Base-by-base conservation (phyloP, 1,284 basidiomycete species). In the Rhodotorula sp. region DNA sequence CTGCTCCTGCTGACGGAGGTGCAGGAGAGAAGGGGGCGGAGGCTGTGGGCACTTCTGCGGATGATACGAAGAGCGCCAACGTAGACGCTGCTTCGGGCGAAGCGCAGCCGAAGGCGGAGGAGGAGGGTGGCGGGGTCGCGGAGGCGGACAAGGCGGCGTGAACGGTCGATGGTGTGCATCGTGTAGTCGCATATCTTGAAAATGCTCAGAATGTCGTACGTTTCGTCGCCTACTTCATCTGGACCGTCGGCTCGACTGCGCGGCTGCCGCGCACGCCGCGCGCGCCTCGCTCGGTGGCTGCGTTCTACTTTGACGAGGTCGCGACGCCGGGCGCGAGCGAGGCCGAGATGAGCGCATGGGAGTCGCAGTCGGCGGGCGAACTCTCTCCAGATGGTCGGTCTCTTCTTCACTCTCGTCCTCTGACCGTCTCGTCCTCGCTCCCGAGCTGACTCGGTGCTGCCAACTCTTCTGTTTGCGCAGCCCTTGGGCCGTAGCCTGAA, bases 261-360 rank as follows among this genome's bases (percentile, higher is more conserved):
- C 80, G 74, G 69, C 73, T 76, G 56, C 79, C 78, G 58, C 76
- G 79, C 42, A 80, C 80, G 77, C 80, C 67, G 19, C 66, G 82
- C 90, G 93, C 95, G 45, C 95, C 95, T 68, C 87, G 93, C 71
- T 90, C 89, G 77, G 85, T 95, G 55, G 91, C 92, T 45, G 86
- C 89, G 75, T 93, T 97, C 81, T 99, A 96, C 85, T 98, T 99
- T 82, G 92, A 94, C 81, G 93, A 84, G 61, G 57, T 67, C 7
- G 34, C 70, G 5, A 64, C 64, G 9, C 69, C 67, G 12, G 70
- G 67, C 4, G 73, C 64, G 14, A 69, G 64, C 25, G 71, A 70
- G 27, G 67, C 64, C 44, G 74, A 75, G 42, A 52, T 49, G 59
- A 49, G 34, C 27, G 61, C 61, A 9, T 62, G 41, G 42, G 61